Conservation (phyloP, 306 rosid genomes). For the Vigna mungo region DNA sequence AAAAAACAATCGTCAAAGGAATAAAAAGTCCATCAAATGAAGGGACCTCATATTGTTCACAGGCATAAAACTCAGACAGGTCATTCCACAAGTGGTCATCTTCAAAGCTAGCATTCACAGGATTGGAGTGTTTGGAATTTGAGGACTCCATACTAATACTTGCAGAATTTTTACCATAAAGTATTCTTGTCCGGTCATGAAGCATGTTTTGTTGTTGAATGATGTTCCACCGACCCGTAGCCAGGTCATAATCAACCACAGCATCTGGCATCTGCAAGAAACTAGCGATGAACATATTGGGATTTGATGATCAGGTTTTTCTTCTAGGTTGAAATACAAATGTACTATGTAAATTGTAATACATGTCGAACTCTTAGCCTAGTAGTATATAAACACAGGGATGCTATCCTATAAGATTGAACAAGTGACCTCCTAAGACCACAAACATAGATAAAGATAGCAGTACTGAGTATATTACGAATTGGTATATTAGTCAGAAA, state of each 20-base stretch:
- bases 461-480: slow-evolving; percentile 23
- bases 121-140: slow-evolving; percentile 45
- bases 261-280: slow-evolving; percentile 95
- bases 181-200: slow-evolving; percentile 78
- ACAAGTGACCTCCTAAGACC: slow-evolving; percentile 1
- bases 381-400: neutral
- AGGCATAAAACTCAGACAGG: slow-evolving; percentile 86
- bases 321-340: slow-evolving; percentile 29
- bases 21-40: slow-evolving; percentile 74
- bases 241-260: slow-evolving; percentile 89
- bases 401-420: neutral
- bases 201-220: slow-evolving; percentile 94
- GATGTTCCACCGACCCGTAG: slow-evolving; percentile 82
- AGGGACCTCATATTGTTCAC: slow-evolving; percentile 72
- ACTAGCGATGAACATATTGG: slow-evolving; percentile 38
- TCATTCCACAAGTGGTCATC: slow-evolving; percentile 80
- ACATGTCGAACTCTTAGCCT: neutral
- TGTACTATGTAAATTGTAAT: neutral
- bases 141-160: slow-evolving; percentile 50
- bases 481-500: slow-evolving; percentile 18
- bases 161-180: slow-evolving; percentile 74
- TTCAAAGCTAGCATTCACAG: slow-evolving; percentile 51
- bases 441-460: neutral
- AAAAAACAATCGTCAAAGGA: slow-evolving; percentile 83
- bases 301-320: slow-evolving; percentile 33